Percentiles rank a stretch among this genome's conserved stretches.
These are phyloP conservation scores for Fusarium brevicatenulatum DNA, from an alignment of 2,329 filamentous ascomycete species.

Conservation along the genomic window DNA sequence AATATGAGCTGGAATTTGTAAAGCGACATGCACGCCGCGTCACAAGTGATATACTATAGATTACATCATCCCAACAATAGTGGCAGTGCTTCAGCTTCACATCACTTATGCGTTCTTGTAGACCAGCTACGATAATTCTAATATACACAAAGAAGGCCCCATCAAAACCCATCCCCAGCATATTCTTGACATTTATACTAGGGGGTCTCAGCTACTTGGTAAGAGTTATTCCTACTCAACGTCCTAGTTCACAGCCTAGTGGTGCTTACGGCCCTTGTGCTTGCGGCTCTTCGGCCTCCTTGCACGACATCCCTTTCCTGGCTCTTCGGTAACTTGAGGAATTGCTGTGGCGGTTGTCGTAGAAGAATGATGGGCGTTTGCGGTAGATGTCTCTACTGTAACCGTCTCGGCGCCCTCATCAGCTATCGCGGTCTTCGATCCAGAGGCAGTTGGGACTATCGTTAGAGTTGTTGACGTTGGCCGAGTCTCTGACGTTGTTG, in stretches of 20 bases:
- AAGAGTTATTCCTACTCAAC: background rate
- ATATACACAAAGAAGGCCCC: background rate
- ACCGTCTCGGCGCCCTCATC: background rate
- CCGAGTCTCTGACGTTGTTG: background rate
- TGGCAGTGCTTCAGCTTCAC: rapidly evolving
- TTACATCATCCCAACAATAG: background rate
- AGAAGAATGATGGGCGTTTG: background rate
- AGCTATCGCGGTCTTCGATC: background rate
- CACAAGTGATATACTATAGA: rapidly evolving
- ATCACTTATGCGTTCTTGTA: background rate
- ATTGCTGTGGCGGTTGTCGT: no score
- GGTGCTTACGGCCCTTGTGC: background rate
- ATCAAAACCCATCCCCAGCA: no score
- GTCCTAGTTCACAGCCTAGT: background rate
- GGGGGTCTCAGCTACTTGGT: rapidly evolving
- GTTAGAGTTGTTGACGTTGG: background rate
- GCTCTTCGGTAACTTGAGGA: background rate
- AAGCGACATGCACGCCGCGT: background rate
- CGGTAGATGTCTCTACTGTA: background rate
- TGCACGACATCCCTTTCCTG: background rate
- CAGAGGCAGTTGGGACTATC: background rate
- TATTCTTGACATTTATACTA: background rate
- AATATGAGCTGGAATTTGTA: background rate
- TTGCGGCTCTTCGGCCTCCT: background rate
- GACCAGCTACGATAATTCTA: background rate